phyloP scores from a whole-genome alignment of 805 yeast genomes.

The Zygosaccharomyces gambellarensis region DNA sequence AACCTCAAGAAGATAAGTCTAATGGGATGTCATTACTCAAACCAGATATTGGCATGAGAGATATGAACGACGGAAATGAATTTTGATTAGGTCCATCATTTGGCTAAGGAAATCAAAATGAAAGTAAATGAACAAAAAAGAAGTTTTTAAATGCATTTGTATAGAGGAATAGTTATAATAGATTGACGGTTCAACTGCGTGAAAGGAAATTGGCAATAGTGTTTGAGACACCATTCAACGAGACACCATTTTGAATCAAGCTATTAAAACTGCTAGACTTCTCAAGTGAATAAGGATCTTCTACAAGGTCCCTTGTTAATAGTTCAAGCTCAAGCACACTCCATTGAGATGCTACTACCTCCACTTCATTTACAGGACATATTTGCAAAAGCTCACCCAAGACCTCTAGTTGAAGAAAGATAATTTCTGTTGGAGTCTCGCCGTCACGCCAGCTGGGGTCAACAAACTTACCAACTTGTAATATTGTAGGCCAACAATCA shows the following conservation, averaged over 20 bases:
- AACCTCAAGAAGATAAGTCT: background rate
- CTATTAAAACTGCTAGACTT: slow-evolving; percentile 2
- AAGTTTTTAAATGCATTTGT: background rate
- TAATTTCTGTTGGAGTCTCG: slow-evolving; percentile 35
- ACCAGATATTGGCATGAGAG: background rate
- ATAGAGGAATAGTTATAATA: background rate
- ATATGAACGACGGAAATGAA: background rate
- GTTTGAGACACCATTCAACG: slow-evolving; percentile 18
- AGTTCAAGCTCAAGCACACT: slow-evolving; percentile 42
- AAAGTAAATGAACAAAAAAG: background rate
- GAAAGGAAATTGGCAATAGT: slow-evolving; percentile 42
- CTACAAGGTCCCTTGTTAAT: slow-evolving; percentile 30
- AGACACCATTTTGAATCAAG: background rate
- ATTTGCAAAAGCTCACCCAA: slow-evolving; percentile 47
- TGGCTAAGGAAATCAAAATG: background rate
- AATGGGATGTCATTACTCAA: background rate
- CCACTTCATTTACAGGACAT: slow-evolving; percentile 52
- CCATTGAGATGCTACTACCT: slow-evolving; percentile 61
- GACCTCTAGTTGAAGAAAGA: slow-evolving; percentile 50
- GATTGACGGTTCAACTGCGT: slow-evolving; percentile 32
- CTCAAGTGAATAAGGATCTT: slow-evolving; percentile 21
- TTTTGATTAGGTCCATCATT: background rate
- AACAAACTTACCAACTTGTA: slow-evolving; percentile 62
- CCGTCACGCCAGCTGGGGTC: slow-evolving; percentile 43
- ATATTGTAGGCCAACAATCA: slow-evolving; percentile 63